Conservation (phyloP, 257 asterid species). For the Solanum pinnatisectum region DNA sequence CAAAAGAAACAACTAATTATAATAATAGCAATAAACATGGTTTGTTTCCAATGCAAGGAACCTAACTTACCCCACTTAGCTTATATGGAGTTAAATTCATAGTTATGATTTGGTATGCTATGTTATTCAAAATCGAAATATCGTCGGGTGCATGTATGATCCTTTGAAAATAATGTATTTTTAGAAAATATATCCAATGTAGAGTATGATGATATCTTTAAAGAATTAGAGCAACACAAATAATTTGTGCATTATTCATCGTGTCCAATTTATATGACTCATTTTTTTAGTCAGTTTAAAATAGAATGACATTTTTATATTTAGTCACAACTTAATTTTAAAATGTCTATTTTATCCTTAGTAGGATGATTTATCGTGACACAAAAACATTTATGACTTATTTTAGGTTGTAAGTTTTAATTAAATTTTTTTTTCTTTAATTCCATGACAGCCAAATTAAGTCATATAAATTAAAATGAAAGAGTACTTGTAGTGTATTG, state of each 20-base stretch:
- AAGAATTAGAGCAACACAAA: background rate
- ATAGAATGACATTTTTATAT: background rate
- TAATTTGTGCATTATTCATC: background rate
- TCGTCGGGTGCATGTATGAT: background rate
- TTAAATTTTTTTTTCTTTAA: background rate
- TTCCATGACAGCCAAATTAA: rapidly evolving
- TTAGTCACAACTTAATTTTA: background rate
- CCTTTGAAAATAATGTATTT: background rate
- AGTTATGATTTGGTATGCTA: background rate
- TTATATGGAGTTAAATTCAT: background rate
- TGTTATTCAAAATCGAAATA: background rate
- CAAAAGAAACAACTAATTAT: background rate
- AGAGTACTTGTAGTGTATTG: background rate
- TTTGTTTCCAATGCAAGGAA: background rate
- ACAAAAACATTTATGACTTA: no score
- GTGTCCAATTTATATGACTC: background rate
- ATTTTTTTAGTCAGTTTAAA: no score
- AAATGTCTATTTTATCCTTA: no score
- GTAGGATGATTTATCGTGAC: background rate
- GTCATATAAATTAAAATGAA: background rate
- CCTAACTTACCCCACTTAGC: background rate
- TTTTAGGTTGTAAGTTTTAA: no score
- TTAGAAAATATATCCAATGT: background rate
- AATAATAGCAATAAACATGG: background rate
- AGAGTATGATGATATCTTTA: background rate